A percentile compares a stretch with the other conserved stretches of the same genome.
phyloP scores from a whole-genome alignment of 2,329 filamentous ascomycete species.

The Hawksworthiomyces lignivorus region DNA sequence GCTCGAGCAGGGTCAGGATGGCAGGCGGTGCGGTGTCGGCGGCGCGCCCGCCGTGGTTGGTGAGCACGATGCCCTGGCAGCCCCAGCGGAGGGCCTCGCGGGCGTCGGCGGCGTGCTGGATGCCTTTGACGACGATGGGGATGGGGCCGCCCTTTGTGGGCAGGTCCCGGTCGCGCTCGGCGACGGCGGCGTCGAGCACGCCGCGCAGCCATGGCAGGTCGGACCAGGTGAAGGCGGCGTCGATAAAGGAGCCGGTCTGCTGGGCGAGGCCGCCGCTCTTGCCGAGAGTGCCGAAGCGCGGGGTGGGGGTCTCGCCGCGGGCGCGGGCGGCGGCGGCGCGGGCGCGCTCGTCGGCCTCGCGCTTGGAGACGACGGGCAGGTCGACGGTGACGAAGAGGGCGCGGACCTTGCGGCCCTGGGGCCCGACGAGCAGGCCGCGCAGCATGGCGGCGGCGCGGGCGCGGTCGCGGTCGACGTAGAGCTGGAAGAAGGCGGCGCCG shows the following conservation, averaged over 20 bases:
- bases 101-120: slow-evolving; percentile 50
- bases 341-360: slow-evolving; percentile 47
- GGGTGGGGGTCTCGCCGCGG: background rate
- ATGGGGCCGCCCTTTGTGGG: slow-evolving; percentile 28
- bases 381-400: slow-evolving; percentile 47
- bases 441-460: slow-evolving; percentile 6
- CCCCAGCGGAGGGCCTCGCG: slow-evolving; percentile 39
- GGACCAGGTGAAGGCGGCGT: slow-evolving; percentile 40
- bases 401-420: slow-evolving; percentile 25
- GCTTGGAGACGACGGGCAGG: slow-evolving; percentile 46
- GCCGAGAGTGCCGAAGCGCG: slow-evolving; percentile 38
- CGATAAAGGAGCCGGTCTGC: slow-evolving; percentile 44
- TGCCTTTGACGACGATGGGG: slow-evolving; percentile 49
- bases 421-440: slow-evolving; percentile 12
- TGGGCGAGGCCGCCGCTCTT: slow-evolving; percentile 43
- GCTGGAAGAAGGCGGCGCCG: slow-evolving; percentile 26
- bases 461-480: slow-evolving; percentile 15
- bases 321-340: background rate
- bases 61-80: slow-evolving; percentile 46
- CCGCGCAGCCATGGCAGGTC: slow-evolving; percentile 45
- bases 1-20: slow-evolving; percentile 31
- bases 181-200: slow-evolving; percentile 19
- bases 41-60: slow-evolving; percentile 51
- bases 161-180: no score
- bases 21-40: slow-evolving; percentile 39